phyloP scores from a whole-genome alignment of 129 eudicot species.

The Chrysanthemum seticuspe region DNA sequence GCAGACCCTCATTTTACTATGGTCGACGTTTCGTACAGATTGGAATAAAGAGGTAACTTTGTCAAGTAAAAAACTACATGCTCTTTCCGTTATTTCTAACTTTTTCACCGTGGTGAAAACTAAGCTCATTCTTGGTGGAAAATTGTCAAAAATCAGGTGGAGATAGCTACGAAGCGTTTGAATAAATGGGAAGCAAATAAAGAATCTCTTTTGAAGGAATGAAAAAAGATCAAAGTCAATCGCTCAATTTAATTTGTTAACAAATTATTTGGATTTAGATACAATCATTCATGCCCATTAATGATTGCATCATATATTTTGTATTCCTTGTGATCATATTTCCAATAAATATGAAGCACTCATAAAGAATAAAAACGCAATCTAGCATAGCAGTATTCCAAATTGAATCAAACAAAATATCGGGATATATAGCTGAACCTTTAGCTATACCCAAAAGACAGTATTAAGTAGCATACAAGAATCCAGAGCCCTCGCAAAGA shows the following conservation, averaged over 20 bases:
- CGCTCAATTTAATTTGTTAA: too few relatives aligned
- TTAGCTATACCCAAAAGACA: too few relatives aligned
- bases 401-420: too few relatives aligned
- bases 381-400: too few relatives aligned
- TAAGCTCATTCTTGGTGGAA: not conserved
- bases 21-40: constrained; percentile 64
- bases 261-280: not conserved
- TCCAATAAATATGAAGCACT: not conserved
- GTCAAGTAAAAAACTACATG: too few relatives aligned
- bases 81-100: not conserved
- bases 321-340: constrained; percentile 2
- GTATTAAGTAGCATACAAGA: too few relatives aligned
- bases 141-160: constrained; percentile 49
- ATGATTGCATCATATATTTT: constrained; percentile 5
- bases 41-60: constrained; percentile 71
- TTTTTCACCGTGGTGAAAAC: not conserved
- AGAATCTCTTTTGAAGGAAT: constrained; percentile 32
- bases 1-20: constrained; percentile 62
- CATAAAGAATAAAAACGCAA: too few relatives aligned
- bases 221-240: not conserved
- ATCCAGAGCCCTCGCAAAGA: too few relatives aligned
- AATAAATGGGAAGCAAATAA: constrained; percentile 56
- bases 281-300: not conserved
- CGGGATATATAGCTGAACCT: too few relatives aligned
- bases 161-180: constrained; percentile 52